phyloP scores from a whole-genome alignment of 176 grass and related monocot genomes.

The Cenchrus americanus region DNA sequence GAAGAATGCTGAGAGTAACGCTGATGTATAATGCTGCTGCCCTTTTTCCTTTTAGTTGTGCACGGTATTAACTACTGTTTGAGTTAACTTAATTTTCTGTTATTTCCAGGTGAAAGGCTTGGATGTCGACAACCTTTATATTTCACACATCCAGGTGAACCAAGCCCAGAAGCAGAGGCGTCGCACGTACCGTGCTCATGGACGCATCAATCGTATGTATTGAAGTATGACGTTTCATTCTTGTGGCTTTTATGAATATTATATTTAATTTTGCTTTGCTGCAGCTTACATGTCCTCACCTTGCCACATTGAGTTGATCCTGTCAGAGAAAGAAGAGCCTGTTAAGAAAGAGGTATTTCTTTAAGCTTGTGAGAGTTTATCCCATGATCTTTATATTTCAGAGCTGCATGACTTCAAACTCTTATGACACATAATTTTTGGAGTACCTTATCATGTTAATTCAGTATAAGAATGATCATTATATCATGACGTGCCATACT shows the following conservation, averaged over 20 bases:
- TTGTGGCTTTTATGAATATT: not conserved
- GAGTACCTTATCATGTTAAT: not conserved
- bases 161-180: slow-evolving; percentile 79
- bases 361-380: not conserved
- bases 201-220: slow-evolving; percentile 66
- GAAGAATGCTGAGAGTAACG: slow-evolving; percentile 89
- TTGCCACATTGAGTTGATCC: slow-evolving; percentile 79
- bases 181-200: slow-evolving; percentile 68
- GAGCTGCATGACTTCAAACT: not conserved
- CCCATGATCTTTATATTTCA: not conserved
- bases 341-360: slow-evolving; percentile 76
- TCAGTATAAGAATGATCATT: not conserved
- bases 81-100: not conserved
- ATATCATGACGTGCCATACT: not conserved
- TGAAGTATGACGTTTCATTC: not conserved
- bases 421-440: not conserved
- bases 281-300: slow-evolving; percentile 88
- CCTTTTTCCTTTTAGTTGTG: not conserved
- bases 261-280: slow-evolving; percentile 23
- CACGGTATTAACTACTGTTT: not conserved
- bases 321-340: slow-evolving; percentile 87
- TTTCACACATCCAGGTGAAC: slow-evolving; percentile 79
- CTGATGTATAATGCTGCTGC: slow-evolving; percentile 44
- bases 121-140: slow-evolving; percentile 63
- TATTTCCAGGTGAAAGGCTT: slow-evolving; percentile 63